Evolutionary conservation across 2,329 filamentous ascomycete genomes (phyloP), one percentile per base, ranked within the genome.

Genomic region (Fusarium stilboides): DNA sequence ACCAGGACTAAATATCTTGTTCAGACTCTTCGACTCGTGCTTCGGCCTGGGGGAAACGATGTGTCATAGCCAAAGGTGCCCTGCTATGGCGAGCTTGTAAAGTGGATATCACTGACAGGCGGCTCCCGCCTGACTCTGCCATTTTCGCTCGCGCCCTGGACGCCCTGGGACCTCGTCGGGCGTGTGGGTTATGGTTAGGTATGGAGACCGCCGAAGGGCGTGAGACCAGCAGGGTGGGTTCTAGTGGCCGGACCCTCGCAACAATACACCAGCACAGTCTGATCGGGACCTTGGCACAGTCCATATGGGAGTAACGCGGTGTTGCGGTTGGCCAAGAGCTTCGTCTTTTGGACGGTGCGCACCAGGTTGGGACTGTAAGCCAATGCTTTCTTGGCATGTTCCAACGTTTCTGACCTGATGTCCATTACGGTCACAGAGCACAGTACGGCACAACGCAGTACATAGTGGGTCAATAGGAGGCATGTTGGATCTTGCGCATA

Each of bases 61-160:
- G 72, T 74, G 72, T 74, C 72, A 75, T 74, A 74, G 72, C 69
- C 43, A 69, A 57, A 62, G 55, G 24, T 63, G 71, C 64, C 71
- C 59, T 75, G 69, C 58, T 57, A 74, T 74, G 72, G 68, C 64
- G 70, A 75, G 71, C 71, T 74, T 74, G 72, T 74, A 65, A 64
- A 65, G 72, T 74, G 68, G 68, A 57, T 52, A 70, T 60, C 57
- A 72, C 51, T 64, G 56, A 61, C 56, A 71, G 69, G 61, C 64
- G 64, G 55, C 60, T 73, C 58, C 68, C 72, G 72, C 70, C 70
- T 74, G 72, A 72, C 71, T 69, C 62, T 74, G 42, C 42, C 65
- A 69, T 40, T 65, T 65, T 57, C 53, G 37, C 55, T 57, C 55
- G 68, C 62, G 57, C 44, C 46, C 65, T 69, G 60, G 24, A 61